phyloP scores from a whole-genome alignment of 2,329 filamentous ascomycete species.

The Ascochyta koolunga region DNA sequence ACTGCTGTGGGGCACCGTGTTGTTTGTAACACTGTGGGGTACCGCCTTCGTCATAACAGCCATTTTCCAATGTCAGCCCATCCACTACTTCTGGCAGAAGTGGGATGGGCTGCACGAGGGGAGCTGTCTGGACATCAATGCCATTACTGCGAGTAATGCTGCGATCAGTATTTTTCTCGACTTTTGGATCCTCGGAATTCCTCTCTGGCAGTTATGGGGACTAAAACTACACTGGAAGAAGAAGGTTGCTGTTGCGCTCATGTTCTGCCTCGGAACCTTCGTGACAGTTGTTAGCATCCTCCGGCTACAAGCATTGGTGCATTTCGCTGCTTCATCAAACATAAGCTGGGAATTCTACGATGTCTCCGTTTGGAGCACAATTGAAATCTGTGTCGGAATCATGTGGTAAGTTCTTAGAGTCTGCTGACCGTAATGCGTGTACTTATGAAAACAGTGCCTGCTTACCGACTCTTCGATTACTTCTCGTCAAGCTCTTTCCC shows the following conservation, averaged over 20 bases:
- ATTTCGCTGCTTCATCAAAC: slow-evolving; percentile 52
- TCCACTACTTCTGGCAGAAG: slow-evolving; percentile 44
- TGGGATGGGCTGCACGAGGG: slow-evolving; percentile 41
- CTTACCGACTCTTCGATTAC: slow-evolving; percentile 49
- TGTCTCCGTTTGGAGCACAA: slow-evolving; percentile 50
- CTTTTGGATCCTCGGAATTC: slow-evolving; percentile 44
- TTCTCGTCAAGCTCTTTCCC: slow-evolving; percentile 48
- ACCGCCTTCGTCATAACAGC: slow-evolving; percentile 27
- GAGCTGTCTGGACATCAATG: slow-evolving; percentile 45
- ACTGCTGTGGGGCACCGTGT: slow-evolving; percentile 33
- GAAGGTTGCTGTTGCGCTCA: slow-evolving; percentile 47
- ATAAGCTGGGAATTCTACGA: slow-evolving; percentile 50
- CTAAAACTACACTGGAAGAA: slow-evolving; percentile 47
- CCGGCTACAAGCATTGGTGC: slow-evolving; percentile 51
- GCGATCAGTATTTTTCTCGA: slow-evolving; percentile 45
- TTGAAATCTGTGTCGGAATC: slow-evolving; percentile 53
- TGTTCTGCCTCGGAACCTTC: slow-evolving; percentile 50
- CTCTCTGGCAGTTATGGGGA: slow-evolving; percentile 42
- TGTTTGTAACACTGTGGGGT: slow-evolving; percentile 36
- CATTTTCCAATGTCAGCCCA: slow-evolving; percentile 46
- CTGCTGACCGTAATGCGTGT: neutral
- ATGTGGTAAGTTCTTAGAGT: slow-evolving; percentile 36
- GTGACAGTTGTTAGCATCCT: slow-evolving; percentile 54
- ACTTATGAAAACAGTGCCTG: slow-evolving; percentile 39
- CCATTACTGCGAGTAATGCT: slow-evolving; percentile 41